Base-by-base conservation (phyloP, 768 basidiomycete species). In the Podaxis mareebaensis region DNA sequence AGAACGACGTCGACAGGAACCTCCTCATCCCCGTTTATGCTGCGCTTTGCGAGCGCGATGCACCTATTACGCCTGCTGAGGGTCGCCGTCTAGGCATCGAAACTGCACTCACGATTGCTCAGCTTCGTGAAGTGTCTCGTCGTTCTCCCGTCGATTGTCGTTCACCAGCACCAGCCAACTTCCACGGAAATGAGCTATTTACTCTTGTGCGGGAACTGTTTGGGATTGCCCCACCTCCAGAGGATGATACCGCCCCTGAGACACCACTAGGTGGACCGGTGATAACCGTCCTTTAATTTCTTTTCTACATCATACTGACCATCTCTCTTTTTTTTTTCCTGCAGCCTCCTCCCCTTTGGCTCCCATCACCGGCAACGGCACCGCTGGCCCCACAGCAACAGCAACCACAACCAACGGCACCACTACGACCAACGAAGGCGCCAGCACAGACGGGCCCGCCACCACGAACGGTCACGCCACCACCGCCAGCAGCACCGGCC, bases 51-150 rank as follows among this genome's bases (percentile, higher is more conserved):
- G 75, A 75, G 11, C 83, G 86, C 3, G 76, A 79, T 0, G 79
- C 78, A 0, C 80, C 88, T 0, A 77, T 88, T 15, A 78, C 76
- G 0, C 72, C 83, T 1, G 77, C 78, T 10, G 92, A 91, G 62
- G 87, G 83, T 40, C 70, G 74, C 3, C 73, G 75, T 38, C 75
- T 93, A n/a, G 86, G 87, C 67, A 53, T 86, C 69, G 83, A 87
- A 40, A 86, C 85, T 0, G 77, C 84, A 0, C 70, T 89, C 1
- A 78, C 72, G 36, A 75, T 91, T 17, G 84, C 84, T 0, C 71
- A 74, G 1, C 84, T 83, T 2, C 79, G 89, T 0, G 89, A 90
- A 64, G 73, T 72, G 53, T 78, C 78, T 28, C 73, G 79, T 4
- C 74, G 81, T 2, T 63, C 71, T 11, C 70, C 75, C 7, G 70